Evolutionary conservation across 805 yeast genomes (phyloP).

Genomic region (Metschnikowia henanensis): DNA sequence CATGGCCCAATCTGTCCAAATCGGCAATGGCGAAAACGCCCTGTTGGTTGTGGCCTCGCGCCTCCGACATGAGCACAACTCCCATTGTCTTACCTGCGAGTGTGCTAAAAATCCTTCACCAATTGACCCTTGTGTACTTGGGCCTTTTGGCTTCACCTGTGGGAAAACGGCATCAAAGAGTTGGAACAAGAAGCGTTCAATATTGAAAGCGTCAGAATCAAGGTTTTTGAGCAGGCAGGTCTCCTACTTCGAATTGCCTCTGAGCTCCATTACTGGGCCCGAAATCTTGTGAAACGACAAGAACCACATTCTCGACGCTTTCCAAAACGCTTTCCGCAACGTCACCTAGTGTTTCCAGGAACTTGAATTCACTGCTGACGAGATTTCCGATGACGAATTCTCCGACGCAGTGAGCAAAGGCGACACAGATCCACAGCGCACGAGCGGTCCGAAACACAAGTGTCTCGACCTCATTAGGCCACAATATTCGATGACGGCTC

Average conservation of each 20-base stretch:
- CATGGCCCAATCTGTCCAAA: conserved; percentile 24
- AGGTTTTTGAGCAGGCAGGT: conserved; percentile 19
- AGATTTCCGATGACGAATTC: conserved; percentile 9
- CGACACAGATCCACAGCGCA: not conserved
- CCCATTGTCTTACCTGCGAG: conserved; percentile 28
- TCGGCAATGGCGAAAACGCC: conserved; percentile 29
- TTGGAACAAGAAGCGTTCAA: conserved; percentile 17
- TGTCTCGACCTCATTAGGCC: conserved; percentile 5
- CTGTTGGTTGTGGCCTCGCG: conserved; percentile 32
- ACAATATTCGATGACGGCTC: conserved; percentile 28
- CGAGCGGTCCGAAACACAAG: not conserved
- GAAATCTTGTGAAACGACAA: conserved; percentile 20
- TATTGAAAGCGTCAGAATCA: conserved; percentile 12
- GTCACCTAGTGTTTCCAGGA: conserved; percentile 27
- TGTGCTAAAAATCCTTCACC: conserved; percentile 35
- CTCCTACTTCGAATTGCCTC: conserved; percentile 24
- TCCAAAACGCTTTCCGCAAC: conserved; percentile 19
- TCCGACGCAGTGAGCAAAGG: not conserved
- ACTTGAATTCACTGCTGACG: conserved; percentile 33
- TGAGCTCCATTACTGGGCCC: conserved; percentile 23
- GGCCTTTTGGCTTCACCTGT: conserved; percentile 12
- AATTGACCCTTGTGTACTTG: conserved; percentile 31
- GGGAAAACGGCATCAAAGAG: conserved; percentile 14
- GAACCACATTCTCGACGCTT: conserved; percentile 20
- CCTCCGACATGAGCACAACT: conserved; percentile 21